These are phyloP conservation scores for Globisporangium okanoganense DNA, from an alignment of 352 stramenopile genomes.

Conservation along the genomic window DNA sequence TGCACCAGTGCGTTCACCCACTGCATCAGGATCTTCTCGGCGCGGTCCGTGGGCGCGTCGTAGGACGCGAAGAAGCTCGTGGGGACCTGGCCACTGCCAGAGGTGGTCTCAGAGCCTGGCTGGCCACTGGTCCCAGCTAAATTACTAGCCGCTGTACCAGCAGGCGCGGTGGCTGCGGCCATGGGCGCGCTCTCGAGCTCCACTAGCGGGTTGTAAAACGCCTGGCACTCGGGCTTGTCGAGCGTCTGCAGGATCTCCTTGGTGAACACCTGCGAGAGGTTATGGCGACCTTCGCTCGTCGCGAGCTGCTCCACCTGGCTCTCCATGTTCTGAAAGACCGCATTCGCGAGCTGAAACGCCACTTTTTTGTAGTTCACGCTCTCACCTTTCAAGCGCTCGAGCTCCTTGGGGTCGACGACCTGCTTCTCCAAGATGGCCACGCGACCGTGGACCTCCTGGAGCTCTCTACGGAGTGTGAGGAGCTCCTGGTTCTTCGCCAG, in stretches of 20 bases:
- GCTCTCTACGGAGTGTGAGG: conserved; percentile 39
- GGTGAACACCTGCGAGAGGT: conserved; percentile 56
- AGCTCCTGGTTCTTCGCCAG: conserved; percentile 54
- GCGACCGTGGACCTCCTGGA: conserved; percentile 27
- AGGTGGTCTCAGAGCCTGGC: not conserved
- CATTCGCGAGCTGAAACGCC: conserved; percentile 49
- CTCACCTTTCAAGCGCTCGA: conserved; percentile 54
- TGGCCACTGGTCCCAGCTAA: not conserved
- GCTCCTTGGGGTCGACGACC: conserved; percentile 45
- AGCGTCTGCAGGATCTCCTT: conserved; percentile 58
- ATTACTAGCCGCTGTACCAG: conserved; percentile 4
- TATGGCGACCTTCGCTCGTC: conserved; percentile 61
- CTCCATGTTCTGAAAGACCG: conserved; percentile 47
- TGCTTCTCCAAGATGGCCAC: conserved; percentile 40
- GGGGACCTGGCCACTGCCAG: not conserved
- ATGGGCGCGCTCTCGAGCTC: conserved; percentile 27
- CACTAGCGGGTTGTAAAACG: conserved; percentile 64
- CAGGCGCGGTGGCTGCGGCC: not conserved
- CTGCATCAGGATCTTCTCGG: conserved; percentile 68
- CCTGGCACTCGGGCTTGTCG: conserved; percentile 56
- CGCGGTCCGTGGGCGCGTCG: conserved; percentile 54
- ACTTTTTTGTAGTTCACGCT: conserved; percentile 70
- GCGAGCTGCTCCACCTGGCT: conserved; percentile 52
- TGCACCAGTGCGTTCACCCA: conserved; percentile 67
- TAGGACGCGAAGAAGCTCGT: conserved; percentile 26